A percentile compares a stretch with the other conserved stretches of the same genome.
These are phyloP conservation scores for Tuber indicum DNA, from an alignment of 495 filamentous ascomycete genomes.

Conservation along the genomic window DNA sequence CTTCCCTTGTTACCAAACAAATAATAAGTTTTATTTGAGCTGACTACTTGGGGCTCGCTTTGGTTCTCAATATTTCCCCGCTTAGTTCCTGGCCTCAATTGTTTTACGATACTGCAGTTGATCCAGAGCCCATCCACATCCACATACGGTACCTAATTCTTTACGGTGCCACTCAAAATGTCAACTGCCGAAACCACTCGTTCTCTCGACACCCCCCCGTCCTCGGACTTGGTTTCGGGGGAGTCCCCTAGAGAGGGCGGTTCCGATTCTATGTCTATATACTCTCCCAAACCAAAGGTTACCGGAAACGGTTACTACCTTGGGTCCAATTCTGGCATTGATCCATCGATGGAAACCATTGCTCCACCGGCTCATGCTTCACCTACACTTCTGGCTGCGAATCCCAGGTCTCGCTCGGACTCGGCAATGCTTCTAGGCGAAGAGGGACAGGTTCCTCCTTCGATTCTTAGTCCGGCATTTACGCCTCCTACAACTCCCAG, in stretches of 20 bases:
- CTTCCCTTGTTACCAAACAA: background rate
- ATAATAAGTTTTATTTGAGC: background rate
- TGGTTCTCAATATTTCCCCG: background rate
- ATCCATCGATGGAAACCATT: slow-evolving; percentile 7
- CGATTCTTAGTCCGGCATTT: slow-evolving; percentile 61
- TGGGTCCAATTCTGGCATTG: background rate
- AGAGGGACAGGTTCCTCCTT: slow-evolving; percentile 21
- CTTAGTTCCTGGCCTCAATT: background rate
- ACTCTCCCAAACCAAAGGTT: background rate
- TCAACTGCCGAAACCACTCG: background rate
- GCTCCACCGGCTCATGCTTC: slow-evolving; percentile 23
- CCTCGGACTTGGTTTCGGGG: background rate
- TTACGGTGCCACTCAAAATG: background rate
- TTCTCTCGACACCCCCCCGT: background rate
- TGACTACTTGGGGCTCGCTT: background rate
- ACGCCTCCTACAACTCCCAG: slow-evolving; percentile 72
- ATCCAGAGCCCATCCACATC: background rate
- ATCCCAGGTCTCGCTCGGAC: slow-evolving; percentile 15
- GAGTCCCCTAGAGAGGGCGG: background rate
- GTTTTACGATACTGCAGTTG: background rate
- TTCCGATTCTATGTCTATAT: background rate
- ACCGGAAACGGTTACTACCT: background rate
- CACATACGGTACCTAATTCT: background rate
- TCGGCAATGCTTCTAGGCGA: slow-evolving; percentile 14
- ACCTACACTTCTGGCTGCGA: slow-evolving; percentile 11